Evolutionary conservation across 2,329 filamentous ascomycete species (phyloP).

Genomic region (Penicillium sp.): DNA sequence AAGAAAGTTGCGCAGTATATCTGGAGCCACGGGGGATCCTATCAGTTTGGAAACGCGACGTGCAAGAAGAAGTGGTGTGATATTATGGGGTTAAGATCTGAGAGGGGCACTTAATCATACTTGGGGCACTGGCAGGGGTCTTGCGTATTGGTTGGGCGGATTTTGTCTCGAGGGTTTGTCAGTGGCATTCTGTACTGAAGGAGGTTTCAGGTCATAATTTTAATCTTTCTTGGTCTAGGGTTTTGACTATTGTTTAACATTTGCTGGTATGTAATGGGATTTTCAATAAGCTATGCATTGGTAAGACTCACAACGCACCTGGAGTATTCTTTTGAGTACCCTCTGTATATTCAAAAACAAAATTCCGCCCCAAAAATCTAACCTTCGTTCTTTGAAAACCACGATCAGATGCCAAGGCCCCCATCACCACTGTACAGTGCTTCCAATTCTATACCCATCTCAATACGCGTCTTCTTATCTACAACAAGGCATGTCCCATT

Average conservation of each 20-base stretch:
- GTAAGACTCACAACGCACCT: too few species aligned
- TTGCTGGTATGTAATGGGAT: too few species aligned
- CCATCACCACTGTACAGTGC: not conserved
- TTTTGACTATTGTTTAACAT: too few species aligned
- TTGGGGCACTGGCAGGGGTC: too few species aligned
- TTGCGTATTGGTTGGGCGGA: not conserved
- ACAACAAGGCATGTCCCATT: constrained; percentile 15
- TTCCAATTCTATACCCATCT: too few species aligned
- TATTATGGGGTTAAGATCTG: constrained; percentile 36
- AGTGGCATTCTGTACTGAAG: not conserved
- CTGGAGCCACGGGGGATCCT: constrained; percentile 55
- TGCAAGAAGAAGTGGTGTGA: constrained; percentile 66
- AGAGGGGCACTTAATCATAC: not conserved
- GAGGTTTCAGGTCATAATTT: not conserved
- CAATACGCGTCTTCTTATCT: not conserved
- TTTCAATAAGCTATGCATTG: too few species aligned
- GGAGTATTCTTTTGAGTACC: too few species aligned
- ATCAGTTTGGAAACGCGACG: constrained; percentile 63
- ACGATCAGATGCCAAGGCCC: not conserved
- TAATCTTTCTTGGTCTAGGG: not conserved
- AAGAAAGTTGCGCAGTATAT: constrained; percentile 62
- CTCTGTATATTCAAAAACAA: not conserved
- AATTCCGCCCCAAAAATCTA: not conserved
- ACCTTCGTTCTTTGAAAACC: not conserved
- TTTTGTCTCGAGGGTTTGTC: not conserved